Percentiles rank a stretch among this genome's conserved stretches.
Evolutionary conservation across 1,284 basidiomycete genomes (phyloP).

Genomic region (Singerocomus rubriflavus): DNA sequence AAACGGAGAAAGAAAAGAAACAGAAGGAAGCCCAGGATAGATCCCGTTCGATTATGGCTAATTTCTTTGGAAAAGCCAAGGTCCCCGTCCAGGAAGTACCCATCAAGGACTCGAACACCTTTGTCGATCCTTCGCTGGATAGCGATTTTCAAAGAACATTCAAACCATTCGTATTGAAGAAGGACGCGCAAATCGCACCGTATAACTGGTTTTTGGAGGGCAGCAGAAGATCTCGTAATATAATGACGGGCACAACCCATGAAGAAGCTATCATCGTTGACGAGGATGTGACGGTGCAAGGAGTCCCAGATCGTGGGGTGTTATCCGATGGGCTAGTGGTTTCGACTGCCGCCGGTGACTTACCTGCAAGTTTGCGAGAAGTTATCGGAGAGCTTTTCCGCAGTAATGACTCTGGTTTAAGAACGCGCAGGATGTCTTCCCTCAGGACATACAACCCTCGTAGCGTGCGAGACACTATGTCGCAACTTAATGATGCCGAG

Average conservation of each 20-base stretch:
- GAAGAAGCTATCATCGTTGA: constrained; percentile 55
- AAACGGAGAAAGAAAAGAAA: constrained; percentile 56
- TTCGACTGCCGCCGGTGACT: not conserved
- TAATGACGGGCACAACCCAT: constrained; percentile 24
- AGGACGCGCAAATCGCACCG: constrained; percentile 67
- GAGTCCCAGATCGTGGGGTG: constrained; percentile 19
- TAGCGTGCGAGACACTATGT: constrained; percentile 56
- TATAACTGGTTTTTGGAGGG: constrained; percentile 59
- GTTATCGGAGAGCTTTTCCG: constrained; percentile 17
- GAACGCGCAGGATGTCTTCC: constrained; percentile 13
- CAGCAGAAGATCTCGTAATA: constrained; percentile 29
- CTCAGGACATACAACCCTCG: constrained; percentile 36
- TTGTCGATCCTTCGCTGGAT: constrained; percentile 42
- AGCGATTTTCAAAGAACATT: constrained; percentile 74
- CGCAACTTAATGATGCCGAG: constrained; percentile 71
- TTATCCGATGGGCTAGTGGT: not conserved
- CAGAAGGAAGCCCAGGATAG: constrained; percentile 64
- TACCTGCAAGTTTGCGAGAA: constrained; percentile 15
- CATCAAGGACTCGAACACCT: constrained; percentile 32
- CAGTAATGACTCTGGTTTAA: constrained; percentile 2
- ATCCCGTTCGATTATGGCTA: constrained; percentile 71
- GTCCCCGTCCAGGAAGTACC: constrained; percentile 30
- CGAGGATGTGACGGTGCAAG: constrained; percentile 35
- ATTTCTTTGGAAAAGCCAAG: constrained; percentile 67
- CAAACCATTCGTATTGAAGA: constrained; percentile 74